A percentile compares a stretch with the other conserved stretches of the same genome.
phyloP scores from a whole-genome alignment of 2,329 filamentous ascomycete species.

The Aciculosporium take region DNA sequence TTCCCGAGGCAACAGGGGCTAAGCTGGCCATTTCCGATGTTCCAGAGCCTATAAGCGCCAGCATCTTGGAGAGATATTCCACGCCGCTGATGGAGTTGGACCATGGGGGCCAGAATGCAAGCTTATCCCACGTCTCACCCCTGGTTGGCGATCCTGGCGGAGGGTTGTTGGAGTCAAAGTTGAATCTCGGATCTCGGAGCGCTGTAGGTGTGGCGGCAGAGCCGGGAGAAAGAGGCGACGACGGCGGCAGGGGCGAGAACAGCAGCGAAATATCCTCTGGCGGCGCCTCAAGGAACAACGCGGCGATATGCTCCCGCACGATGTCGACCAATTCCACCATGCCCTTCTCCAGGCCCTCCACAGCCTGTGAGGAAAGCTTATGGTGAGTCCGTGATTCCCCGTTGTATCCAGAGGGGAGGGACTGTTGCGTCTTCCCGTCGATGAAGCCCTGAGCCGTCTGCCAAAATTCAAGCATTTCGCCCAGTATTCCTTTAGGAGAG shows the following conservation, averaged over 20 bases:
- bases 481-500: constrained; percentile 65
- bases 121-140: constrained; percentile 81
- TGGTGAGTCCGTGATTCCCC: constrained; percentile 73
- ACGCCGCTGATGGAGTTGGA: constrained; percentile 88
- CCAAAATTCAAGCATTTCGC: constrained; percentile 89
- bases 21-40: constrained; percentile 75
- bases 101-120: constrained; percentile 91
- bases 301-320: constrained; percentile 63
- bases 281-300: constrained; percentile 77
- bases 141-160: constrained; percentile 63
- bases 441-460: constrained; percentile 84
- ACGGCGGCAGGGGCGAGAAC: constrained; percentile 63
- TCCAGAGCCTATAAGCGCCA: constrained; percentile 71
- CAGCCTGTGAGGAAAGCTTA: constrained; percentile 56
- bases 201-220: constrained; percentile 38
- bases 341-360: constrained; percentile 59
- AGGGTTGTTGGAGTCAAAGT: constrained; percentile 62
- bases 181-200: constrained; percentile 59
- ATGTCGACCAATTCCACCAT: constrained; percentile 70
- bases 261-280: constrained; percentile 81
- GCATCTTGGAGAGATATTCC: constrained; percentile 71
- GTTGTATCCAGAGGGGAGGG: constrained; percentile 66
- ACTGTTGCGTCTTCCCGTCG: constrained; percentile 66
- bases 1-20: constrained; percentile 44
- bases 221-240: constrained; percentile 46